Percentiles rank a stretch among this genome's conserved stretches.
Evolutionary conservation across 2,329 filamentous ascomycete species (phyloP).

Genomic region (Hypoxylon sp.): DNA sequence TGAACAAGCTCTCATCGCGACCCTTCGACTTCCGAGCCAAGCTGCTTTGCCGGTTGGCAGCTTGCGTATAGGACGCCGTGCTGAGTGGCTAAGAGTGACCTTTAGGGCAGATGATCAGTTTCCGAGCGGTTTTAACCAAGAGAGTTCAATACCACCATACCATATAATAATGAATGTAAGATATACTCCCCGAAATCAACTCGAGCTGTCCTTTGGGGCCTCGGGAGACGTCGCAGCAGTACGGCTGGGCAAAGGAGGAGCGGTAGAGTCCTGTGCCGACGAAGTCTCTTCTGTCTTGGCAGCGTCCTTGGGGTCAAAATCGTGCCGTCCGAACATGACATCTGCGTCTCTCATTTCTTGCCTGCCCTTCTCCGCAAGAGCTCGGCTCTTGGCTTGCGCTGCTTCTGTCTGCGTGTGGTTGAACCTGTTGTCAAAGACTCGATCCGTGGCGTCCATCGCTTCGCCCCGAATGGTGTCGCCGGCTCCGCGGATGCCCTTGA

Average conservation of each 20-base stretch:
- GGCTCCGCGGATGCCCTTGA: constrained; percentile 45
- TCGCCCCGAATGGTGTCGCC: constrained; percentile 46
- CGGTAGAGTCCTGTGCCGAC: constrained; percentile 1
- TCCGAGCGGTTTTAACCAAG: too few relatives aligned
- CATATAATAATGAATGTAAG: too few relatives aligned
- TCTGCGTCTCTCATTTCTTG: constrained; percentile 38
- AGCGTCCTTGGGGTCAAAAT: constrained; percentile 30
- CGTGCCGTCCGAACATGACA: constrained; percentile 38
- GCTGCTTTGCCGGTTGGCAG: background rate
- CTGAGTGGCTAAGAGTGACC: background rate
- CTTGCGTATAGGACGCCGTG: background rate
- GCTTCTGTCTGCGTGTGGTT: constrained; percentile 40
- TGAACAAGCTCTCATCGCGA: background rate
- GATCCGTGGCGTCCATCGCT: constrained; percentile 42
- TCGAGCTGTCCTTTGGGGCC: constrained; percentile 1
- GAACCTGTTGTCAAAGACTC: constrained; percentile 40
- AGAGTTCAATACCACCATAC: background rate
- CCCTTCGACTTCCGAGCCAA: background rate
- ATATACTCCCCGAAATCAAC: background rate
- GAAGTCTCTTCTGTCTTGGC: background rate
- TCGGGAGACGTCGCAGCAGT: background rate
- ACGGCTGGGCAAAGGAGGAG: background rate
- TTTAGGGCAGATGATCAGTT: background rate
- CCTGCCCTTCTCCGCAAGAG: constrained; percentile 40
- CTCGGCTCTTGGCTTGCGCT: constrained; percentile 37